These are phyloP conservation scores for Triticum urartu DNA, from an alignment of 176 grass and related monocot genomes.

Conservation along the genomic window DNA sequence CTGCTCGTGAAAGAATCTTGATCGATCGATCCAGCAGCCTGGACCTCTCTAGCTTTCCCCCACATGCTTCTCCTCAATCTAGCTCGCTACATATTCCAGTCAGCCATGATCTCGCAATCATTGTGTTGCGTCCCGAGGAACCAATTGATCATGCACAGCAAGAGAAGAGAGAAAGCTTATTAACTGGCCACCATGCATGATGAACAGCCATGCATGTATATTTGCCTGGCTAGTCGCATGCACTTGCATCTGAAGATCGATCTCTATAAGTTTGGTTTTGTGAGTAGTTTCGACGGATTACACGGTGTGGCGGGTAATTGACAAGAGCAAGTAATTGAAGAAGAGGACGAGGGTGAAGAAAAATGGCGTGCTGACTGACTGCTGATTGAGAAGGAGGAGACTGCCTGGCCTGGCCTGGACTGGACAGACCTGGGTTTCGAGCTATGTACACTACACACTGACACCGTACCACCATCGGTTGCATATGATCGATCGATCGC, in stretches of 20 bases:
- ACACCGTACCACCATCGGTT: constrained; percentile 1
- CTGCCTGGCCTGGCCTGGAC: neutral
- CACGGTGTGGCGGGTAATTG: constrained; percentile 22
- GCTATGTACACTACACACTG: constrained; percentile 55
- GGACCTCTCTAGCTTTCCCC: neutral
- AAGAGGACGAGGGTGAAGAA: neutral
- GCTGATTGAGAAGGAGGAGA: neutral
- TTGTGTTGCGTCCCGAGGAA: neutral
- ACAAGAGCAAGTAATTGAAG: neutral
- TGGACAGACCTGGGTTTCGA: constrained; percentile 25
- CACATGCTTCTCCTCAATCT: constrained; percentile 17
- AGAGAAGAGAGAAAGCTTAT: neutral
- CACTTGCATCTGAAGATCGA: constrained; percentile 9
- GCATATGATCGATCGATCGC: neutral
- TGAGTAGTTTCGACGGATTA: constrained; percentile 41
- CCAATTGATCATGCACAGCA: neutral
- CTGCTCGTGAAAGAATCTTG: constrained; percentile 34
- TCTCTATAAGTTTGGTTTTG: constrained; percentile 42
- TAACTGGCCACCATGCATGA: neutral
- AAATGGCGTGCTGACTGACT: neutral
- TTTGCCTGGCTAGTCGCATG: neutral
- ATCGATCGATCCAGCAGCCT: neutral
- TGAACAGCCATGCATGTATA: neutral
- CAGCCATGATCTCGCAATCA: constrained; percentile 2
- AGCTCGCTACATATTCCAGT: neutral